Percentiles rank a stretch among this genome's conserved stretches.
Evolutionary conservation across 768 basidiomycete genomes (phyloP).

Genomic region (Kwoniella heveanensis): DNA sequence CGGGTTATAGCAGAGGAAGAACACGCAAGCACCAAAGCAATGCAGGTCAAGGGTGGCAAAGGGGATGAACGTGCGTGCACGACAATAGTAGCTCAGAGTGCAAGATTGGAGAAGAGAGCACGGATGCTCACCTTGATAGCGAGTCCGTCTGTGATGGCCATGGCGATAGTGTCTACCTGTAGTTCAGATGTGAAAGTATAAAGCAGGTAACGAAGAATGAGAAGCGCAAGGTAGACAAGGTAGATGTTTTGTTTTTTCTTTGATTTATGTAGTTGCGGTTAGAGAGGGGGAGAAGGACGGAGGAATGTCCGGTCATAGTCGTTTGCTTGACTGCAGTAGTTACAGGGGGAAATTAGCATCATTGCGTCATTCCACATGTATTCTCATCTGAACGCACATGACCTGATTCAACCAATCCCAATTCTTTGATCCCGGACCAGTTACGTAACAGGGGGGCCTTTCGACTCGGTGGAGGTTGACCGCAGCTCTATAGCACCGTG

Average conservation of each 20-base stretch:
- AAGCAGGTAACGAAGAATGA: background rate
- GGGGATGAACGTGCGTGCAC: background rate
- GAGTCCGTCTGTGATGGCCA: constrained; percentile 71
- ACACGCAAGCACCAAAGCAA: no score
- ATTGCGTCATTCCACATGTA: background rate
- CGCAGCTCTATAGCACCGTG: background rate
- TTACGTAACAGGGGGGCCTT: no score
- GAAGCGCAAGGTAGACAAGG: no score
- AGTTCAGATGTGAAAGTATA: background rate
- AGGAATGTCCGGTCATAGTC: constrained; percentile 3
- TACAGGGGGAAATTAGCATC: background rate
- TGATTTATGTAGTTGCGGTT: background rate
- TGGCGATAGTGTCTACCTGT: constrained; percentile 4
- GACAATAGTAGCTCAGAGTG: no score
- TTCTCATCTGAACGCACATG: background rate
- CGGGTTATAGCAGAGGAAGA: no score
- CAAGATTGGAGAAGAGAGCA: background rate
- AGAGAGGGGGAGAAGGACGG: background rate
- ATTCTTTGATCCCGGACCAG: background rate
- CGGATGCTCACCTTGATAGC: constrained; percentile 67
- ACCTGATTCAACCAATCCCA: background rate
- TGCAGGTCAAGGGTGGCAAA: constrained; percentile 1
- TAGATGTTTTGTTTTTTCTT: background rate
- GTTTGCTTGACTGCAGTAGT: no score
- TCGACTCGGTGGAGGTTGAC: background rate